Evolutionary conservation across 257 asterid genomes (phyloP).

Genomic region (Paulownia fortunei): DNA sequence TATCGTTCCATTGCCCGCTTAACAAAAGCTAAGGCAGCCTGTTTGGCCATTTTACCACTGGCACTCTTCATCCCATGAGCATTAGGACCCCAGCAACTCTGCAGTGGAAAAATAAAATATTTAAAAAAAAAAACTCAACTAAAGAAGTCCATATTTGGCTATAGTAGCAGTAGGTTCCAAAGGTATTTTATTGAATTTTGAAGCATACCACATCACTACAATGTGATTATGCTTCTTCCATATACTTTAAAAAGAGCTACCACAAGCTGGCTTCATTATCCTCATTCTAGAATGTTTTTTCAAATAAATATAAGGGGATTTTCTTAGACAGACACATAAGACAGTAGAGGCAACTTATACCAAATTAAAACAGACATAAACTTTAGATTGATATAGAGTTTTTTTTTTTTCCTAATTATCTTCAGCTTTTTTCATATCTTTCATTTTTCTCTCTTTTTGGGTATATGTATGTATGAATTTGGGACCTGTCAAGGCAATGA

Average conservation of each 20-base stretch:
- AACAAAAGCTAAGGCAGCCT: constrained; percentile 85
- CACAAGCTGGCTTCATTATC: constrained; percentile 6
- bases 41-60: constrained; percentile 82
- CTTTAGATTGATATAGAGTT: neutral
- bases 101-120: constrained; percentile 12
- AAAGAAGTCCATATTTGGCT: constrained; percentile 5
- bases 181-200: neutral
- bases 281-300: constrained; percentile 6
- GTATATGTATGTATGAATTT: neutral
- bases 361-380: constrained; percentile 5
- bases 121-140: constrained; percentile 6
- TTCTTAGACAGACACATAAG: constrained; percentile 5
- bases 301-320: constrained; percentile 9
- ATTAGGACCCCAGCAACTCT: constrained; percentile 83
- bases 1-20: constrained; percentile 70
- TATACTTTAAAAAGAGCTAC: neutral
- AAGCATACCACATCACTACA: constrained; percentile 6
- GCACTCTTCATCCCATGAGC: constrained; percentile 88
- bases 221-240: constrained; percentile 10
- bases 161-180: constrained; percentile 7
- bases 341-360: constrained; percentile 12
- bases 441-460: neutral
- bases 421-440: neutral
- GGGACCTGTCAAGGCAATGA: neutral
- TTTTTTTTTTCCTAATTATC: neutral